Conservation (phyloP, 208 protist species). For the Trypanosoma scelopori region DNA sequence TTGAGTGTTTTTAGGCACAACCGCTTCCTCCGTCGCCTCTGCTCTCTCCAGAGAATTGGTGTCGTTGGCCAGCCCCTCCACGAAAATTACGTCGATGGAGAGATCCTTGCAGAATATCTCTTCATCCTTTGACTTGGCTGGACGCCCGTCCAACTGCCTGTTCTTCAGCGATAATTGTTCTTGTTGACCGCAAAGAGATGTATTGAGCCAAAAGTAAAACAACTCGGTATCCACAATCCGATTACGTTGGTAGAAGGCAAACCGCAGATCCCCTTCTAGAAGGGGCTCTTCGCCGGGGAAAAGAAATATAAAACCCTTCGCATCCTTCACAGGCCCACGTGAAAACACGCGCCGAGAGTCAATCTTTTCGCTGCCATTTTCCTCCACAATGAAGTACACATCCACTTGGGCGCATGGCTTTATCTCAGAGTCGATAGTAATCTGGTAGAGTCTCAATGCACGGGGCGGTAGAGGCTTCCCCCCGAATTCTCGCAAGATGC, state of each 20-base stretch:
- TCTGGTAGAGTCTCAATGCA: slow-evolving; percentile 20
- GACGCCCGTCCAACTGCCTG: slow-evolving; percentile 14
- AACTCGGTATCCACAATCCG: slow-evolving; percentile 30
- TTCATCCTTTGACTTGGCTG: slow-evolving; percentile 7
- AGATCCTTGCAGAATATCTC: slow-evolving; percentile 23
- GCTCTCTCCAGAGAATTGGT: neutral
- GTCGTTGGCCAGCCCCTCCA: neutral
- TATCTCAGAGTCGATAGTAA: slow-evolving; percentile 24
- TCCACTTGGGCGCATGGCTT: slow-evolving; percentile 29
- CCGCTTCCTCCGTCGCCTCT: neutral
- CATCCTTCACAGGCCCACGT: slow-evolving; percentile 22
- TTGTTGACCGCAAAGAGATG: slow-evolving; percentile 17
- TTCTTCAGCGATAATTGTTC: slow-evolving; percentile 23
- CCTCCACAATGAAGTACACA: slow-evolving; percentile 42
- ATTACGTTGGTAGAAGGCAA: slow-evolving; percentile 40
- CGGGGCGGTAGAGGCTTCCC: slow-evolving; percentile 23
- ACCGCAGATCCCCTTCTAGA: slow-evolving; percentile 36
- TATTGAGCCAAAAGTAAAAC: slow-evolving; percentile 29
- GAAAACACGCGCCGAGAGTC: slow-evolving; percentile 46
- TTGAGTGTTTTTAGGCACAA: neutral
- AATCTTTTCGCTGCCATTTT: slow-evolving; percentile 31
- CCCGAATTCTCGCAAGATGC: slow-evolving; percentile 25
- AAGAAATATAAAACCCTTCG: slow-evolving; percentile 32
- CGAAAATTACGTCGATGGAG: slow-evolving; percentile 17
- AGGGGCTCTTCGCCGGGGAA: slow-evolving; percentile 20